Conservation (phyloP, 306 rosid genomes). For the Medicago ruthenica region DNA sequence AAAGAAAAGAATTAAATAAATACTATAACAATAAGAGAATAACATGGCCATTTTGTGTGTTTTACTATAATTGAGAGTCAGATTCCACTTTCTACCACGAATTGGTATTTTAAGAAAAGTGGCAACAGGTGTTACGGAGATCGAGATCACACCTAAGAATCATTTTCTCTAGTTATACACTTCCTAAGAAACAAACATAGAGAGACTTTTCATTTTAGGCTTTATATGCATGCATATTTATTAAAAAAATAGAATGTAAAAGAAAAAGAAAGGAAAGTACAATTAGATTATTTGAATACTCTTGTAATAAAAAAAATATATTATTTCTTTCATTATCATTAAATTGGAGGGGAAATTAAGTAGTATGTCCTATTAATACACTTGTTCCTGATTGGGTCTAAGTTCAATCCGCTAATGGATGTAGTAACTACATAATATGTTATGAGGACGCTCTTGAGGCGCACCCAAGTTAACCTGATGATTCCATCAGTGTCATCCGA, state of each 20-base stretch:
- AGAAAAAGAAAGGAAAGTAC: too few relatives aligned
- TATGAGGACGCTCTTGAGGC: neutral
- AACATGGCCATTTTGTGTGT: neutral
- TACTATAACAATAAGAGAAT: neutral
- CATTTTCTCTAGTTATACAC: too few relatives aligned
- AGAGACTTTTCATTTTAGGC: too few relatives aligned
- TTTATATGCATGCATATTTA: too few relatives aligned
- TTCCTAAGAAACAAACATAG: too few relatives aligned
- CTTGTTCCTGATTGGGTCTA: neutral
- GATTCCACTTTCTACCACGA: neutral
- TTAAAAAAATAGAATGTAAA: too few relatives aligned
- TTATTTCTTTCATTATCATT: too few relatives aligned
- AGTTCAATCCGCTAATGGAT: neutral
- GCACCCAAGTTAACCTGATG: neutral
- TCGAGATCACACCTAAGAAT: neutral
- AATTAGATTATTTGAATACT: too few relatives aligned
- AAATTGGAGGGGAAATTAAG: too few relatives aligned
- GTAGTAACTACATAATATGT: neutral
- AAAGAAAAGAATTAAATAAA: neutral
- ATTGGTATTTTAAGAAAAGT: neutral
- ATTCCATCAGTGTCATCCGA: neutral
- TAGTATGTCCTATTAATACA: too few relatives aligned
- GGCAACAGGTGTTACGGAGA: neutral
- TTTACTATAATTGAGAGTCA: neutral
- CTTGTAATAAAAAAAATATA: too few relatives aligned